Evolutionary conservation across 441 rosid genomes (phyloP), one percentile per base, ranked within the genome.

Genomic region (Populus hybrid): DNA sequence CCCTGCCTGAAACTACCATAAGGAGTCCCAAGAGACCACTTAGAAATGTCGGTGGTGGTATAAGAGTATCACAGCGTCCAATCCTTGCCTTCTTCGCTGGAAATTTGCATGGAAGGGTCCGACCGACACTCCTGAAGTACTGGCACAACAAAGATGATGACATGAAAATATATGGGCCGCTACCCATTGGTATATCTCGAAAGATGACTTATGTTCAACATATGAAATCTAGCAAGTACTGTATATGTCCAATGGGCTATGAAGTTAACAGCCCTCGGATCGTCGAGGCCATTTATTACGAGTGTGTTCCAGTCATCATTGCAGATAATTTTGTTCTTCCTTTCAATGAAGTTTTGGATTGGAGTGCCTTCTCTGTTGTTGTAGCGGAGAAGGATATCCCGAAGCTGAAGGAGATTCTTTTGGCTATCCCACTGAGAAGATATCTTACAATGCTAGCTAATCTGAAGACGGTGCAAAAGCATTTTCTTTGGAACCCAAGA

Each of bases 51-150:
- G 97, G 97, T 24, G 84, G 86, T 42, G 97, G 98, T 38, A 82
- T 80, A 75, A 87, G 90, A 78, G 95, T 93, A 65, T 93, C 97
- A 29, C 90, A 88, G 76, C 97, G 95, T 3, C 89, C 95, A 6
- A 90, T 94, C 83, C 95, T 93, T 18, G 94, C 97, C 75, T 94
- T 93, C 87, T 94, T 91, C 76, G 97, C 98, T 9, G 98, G 98
- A 36, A 81, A 87, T 74, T 86, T 86, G 93, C 98, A 94, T 26
- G 97, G 97, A 16, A 85, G 91, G 79, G 93, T 92, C 73, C 93
- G 95, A n/a, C 95, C 98, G 45, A 75, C 14, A 35, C 98, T 94
- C 71, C 86, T 94, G 65, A 80, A 88, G 84, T 82, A 88, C 77
- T 94, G 98, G 97, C 85, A 82, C 68, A 81, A 90, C 81, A 93